Conservation (phyloP, 305 asterid genomes). For the Striga hermonthica region DNA sequence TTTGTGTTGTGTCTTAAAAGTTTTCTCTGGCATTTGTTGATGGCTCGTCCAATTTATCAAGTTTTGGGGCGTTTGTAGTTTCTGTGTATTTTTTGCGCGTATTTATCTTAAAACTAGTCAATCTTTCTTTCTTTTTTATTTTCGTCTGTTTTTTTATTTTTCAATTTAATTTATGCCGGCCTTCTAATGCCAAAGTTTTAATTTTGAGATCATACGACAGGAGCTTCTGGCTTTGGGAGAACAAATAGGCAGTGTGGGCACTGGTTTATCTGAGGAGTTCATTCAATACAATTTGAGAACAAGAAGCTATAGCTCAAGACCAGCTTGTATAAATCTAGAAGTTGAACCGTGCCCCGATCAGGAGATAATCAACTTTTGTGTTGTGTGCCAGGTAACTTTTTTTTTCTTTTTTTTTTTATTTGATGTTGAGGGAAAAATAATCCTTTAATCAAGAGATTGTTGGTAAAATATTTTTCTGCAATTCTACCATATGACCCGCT, state of each 20-base stretch:
- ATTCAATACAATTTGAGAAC: slow-evolving; percentile 41
- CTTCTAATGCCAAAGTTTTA: slow-evolving; percentile 9
- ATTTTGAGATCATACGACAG: slow-evolving; percentile 34
- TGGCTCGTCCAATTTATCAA: neutral
- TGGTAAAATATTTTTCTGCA: neutral
- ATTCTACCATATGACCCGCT: neutral
- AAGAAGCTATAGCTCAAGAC: slow-evolving; percentile 30
- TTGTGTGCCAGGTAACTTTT: slow-evolving; percentile 68
- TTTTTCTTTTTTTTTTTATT: too few species aligned
- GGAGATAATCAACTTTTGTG: slow-evolving; percentile 48
- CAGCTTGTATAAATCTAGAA: slow-evolving; percentile 36
- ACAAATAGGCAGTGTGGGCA: slow-evolving; percentile 55
- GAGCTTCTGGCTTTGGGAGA: slow-evolving; percentile 73
- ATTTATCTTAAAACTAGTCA: too few species aligned
- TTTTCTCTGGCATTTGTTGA: neutral
- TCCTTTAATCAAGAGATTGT: neutral
- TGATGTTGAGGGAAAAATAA: neutral
- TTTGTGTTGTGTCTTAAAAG: neutral
- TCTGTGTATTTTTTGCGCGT: too few species aligned
- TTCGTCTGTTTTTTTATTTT: too few species aligned
- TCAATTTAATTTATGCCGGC: neutral
- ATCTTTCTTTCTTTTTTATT: too few species aligned
- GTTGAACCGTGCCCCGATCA: slow-evolving; percentile 37
- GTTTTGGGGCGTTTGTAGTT: too few species aligned
- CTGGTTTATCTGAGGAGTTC: slow-evolving; percentile 47